A percentile compares a stretch with the other conserved stretches of the same genome.
phyloP scores from a whole-genome alignment of 2,329 filamentous ascomycete species.

The Sporothrix curviconia region DNA sequence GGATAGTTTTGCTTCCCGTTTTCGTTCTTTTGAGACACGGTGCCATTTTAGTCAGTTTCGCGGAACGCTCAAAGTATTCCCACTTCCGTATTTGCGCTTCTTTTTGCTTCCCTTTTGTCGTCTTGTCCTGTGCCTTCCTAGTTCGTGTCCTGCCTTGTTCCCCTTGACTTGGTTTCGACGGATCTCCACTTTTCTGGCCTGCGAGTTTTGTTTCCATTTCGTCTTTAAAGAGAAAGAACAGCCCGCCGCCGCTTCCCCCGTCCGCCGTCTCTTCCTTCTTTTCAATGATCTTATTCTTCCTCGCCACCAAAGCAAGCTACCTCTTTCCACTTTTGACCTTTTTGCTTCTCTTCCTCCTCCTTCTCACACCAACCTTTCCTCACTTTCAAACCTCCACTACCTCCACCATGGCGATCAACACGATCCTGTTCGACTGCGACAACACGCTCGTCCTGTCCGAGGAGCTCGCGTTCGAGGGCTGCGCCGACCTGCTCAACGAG shows the following conservation, averaged over 20 bases:
- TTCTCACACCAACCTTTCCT: not conserved
- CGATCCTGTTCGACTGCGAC: conserved; percentile 72
- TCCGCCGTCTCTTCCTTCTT: not conserved
- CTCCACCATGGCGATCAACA: conserved; percentile 43
- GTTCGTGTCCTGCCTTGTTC: not conserved
- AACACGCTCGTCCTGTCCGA: conserved; percentile 93
- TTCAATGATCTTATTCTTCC: not conserved
- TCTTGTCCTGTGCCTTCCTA: not conserved
- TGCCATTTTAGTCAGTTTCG: not conserved
- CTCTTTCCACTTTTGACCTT: not conserved
- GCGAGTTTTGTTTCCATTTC: not conserved
- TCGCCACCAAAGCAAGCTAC: no score
- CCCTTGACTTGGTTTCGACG: not conserved
- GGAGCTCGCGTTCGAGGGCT: conserved; percentile 84
- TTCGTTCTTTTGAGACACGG: no score
- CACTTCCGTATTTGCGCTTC: not conserved
- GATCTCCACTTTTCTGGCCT: conserved; percentile 8
- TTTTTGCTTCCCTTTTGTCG: not conserved
- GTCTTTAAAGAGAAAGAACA: conserved; percentile 4
- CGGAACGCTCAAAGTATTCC: not conserved
- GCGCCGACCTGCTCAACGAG: conserved; percentile 81
- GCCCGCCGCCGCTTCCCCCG: conserved; percentile 1
- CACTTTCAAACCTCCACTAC: not conserved
- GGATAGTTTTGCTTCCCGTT: no score
- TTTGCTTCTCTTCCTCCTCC: not conserved